Conservation (phyloP, 2,329 filamentous ascomycete genomes). For the Colletotrichum incanum region DNA sequence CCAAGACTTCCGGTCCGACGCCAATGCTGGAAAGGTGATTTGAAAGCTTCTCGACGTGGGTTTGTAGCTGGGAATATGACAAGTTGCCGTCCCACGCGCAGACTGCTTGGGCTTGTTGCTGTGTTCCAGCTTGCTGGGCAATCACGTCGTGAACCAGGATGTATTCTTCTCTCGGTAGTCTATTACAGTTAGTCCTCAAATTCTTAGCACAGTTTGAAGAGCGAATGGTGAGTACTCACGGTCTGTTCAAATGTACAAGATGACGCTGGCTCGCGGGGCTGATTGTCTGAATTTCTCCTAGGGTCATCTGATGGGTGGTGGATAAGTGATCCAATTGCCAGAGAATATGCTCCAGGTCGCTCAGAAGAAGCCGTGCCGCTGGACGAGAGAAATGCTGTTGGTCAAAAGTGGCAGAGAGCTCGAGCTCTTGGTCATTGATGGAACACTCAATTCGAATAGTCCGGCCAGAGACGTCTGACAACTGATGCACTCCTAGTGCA, state of each 20-base stretch:
- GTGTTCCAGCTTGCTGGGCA: not conserved
- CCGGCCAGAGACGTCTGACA: not conserved
- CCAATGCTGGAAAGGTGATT: constrained; percentile 21
- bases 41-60: not conserved
- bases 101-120: constrained; percentile 1
- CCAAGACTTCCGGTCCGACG: constrained; percentile 41
- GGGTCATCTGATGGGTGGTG: not conserved
- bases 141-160: not conserved
- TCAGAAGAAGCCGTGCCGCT: not conserved
- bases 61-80: constrained; percentile 18
- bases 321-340: constrained; percentile 3
- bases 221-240: not conserved
- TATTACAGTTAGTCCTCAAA: not conserved
- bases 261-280: constrained; percentile 23
- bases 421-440: not conserved
- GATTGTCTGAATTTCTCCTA: not conserved
- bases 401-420: constrained; percentile 4
- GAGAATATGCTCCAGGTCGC: constrained; percentile 26
- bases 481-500: too few species aligned
- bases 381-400: not conserved
- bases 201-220: rapidly evolving
- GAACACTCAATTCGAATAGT: not conserved
- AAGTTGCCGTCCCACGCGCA: constrained; percentile 28
- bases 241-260: constrained; percentile 21
- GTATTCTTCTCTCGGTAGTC: not conserved